These are phyloP conservation scores for Hamigera avellanea DNA, from an alignment of 495 filamentous ascomycete genomes.

Conservation along the genomic window DNA sequence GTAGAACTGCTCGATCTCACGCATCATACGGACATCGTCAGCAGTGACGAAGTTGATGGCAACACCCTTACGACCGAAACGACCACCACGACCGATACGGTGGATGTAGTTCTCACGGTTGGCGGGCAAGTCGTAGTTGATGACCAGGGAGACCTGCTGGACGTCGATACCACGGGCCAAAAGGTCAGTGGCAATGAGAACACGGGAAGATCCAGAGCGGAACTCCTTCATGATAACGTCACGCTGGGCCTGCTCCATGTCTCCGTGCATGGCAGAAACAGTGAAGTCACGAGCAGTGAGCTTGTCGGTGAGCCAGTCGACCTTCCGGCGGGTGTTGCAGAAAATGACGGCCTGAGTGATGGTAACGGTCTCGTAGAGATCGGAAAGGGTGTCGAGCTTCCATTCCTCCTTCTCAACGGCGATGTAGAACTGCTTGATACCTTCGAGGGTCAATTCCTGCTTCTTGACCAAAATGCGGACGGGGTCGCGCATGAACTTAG, in stretches of 20 bases:
- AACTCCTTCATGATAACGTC: slow-evolving; percentile 99
- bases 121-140: slow-evolving; percentile 98
- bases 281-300: slow-evolving; percentile 97
- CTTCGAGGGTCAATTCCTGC: slow-evolving; percentile 96
- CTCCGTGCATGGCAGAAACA: slow-evolving; percentile 97
- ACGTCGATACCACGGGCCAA: slow-evolving; percentile 98
- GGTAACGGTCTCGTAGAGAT: slow-evolving; percentile 97
- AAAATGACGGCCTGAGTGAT: slow-evolving; percentile 99
- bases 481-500: slow-evolving; percentile 99
- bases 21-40: slow-evolving; percentile 98
- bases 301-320: slow-evolving; percentile 99
- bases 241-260: slow-evolving; percentile 95
- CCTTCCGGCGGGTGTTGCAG: slow-evolving; percentile 99
- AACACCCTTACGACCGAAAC: slow-evolving; percentile 99
- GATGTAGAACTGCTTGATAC: slow-evolving; percentile 99
- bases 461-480: slow-evolving; percentile 99
- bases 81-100: slow-evolving; percentile 95
- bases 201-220: slow-evolving; percentile 91
- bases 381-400: slow-evolving; percentile 98
- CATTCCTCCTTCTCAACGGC: slow-evolving; percentile 99
- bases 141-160: slow-evolving; percentile 97
- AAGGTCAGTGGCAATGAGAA: slow-evolving; percentile 94
- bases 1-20: slow-evolving; percentile 78
- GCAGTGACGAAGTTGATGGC: slow-evolving; percentile 99
- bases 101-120: slow-evolving; percentile 99